Evolutionary conservation across 2,329 filamentous ascomycete genomes (phyloP).

Genomic region (Stachybotrys chlorohalonatus): DNA sequence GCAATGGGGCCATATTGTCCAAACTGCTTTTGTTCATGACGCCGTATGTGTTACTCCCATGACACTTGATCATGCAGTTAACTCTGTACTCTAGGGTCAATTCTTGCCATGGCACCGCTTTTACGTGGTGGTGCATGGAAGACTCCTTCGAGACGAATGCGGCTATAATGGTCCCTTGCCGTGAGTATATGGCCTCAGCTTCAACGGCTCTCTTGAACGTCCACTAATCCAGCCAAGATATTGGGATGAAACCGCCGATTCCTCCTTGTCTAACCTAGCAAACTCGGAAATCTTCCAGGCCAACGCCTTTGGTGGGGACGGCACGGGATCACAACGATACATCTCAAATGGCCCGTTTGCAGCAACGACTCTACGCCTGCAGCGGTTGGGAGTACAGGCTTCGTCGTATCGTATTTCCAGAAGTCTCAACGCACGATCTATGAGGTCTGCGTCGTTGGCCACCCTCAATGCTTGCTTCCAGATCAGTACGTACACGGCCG

Average conservation of each 20-base stretch:
- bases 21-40: not conserved
- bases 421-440: not conserved
- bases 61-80: not conserved
- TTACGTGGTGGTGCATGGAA: not conserved
- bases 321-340: not conserved
- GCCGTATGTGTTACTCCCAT: not conserved
- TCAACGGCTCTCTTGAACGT: not conserved
- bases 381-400: not conserved
- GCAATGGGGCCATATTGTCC: not conserved
- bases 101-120: conserved; percentile 1
- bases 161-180: not conserved
- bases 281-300: not conserved
- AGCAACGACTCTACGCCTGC: not conserved
- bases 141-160: not conserved
- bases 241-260: conserved; percentile 1
- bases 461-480: not conserved
- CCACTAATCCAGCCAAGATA: not conserved
- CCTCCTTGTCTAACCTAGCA: not conserved
- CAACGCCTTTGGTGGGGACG: not conserved
- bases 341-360: conserved; percentile 1
- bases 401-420: not conserved
- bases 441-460: not conserved
- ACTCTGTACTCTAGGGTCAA: not conserved
- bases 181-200: not conserved
- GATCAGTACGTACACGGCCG: not conserved